Conservation (phyloP, 257 asterid species). For the Schizonepeta tenuifolia region DNA sequence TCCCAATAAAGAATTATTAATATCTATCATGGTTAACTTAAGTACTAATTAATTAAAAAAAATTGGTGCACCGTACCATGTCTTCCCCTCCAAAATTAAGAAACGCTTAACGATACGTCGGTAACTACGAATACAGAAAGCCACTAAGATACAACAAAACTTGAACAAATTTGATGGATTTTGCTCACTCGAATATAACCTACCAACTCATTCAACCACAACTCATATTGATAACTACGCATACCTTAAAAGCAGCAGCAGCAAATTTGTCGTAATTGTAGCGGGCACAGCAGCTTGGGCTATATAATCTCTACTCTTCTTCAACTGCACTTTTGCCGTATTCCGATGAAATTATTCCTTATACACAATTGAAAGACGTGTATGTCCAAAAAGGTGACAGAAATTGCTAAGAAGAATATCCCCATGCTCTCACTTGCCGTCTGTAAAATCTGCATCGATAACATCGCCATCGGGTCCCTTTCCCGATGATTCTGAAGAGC, state of each 20-base stretch:
- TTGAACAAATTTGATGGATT: not conserved
- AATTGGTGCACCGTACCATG: no score
- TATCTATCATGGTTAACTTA: no score
- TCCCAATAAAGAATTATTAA: no score
- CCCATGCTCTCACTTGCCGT: slow-evolving; percentile 66
- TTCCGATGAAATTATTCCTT: slow-evolving; percentile 33
- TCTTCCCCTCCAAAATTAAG: no score
- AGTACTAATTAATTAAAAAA: no score
- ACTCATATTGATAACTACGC: not conserved
- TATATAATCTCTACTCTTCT: slow-evolving; percentile 15
- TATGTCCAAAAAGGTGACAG: slow-evolving; percentile 15
- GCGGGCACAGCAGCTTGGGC: not conserved
- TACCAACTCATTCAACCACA: not conserved
- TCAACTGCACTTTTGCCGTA: slow-evolving; percentile 12
- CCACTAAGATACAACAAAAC: not conserved
- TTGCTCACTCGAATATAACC: not conserved
- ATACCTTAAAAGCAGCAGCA: not conserved
- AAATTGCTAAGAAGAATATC: not conserved
- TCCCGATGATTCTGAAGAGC: slow-evolving; percentile 62
- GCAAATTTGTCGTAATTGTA: not conserved
- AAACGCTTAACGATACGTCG: not conserved
- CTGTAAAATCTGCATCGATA: slow-evolving; percentile 96
- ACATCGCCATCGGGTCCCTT: slow-evolving; percentile 92
- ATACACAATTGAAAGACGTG: slow-evolving; percentile 5
- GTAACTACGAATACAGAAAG: not conserved